Conservation (phyloP, 495 filamentous ascomycete species). For the Staphylotrichum longicolle region DNA sequence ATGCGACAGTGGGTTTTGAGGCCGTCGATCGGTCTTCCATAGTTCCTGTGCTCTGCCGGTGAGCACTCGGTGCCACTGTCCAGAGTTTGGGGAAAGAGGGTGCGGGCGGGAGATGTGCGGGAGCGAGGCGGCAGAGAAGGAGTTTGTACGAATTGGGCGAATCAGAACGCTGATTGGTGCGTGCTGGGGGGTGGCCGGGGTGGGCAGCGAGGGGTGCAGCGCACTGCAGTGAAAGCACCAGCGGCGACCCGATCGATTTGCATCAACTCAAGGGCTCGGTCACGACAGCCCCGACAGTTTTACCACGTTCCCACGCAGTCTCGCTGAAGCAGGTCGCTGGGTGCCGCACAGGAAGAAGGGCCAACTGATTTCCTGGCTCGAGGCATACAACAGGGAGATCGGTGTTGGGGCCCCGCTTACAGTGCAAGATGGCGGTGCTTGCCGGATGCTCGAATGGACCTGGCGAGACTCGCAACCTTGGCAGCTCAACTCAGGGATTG, state of each 20-base stretch:
- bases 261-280: neutral
- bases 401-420: neutral
- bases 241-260: conserved; percentile 17
- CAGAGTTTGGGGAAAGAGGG: conserved; percentile 36
- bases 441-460: neutral
- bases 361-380: neutral
- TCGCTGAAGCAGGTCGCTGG: neutral
- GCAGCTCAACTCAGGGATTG: neutral
- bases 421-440: conserved; percentile 5
- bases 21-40: conserved; percentile 40
- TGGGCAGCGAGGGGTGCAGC: conserved; percentile 7
- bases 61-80: conserved; percentile 32
- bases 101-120: conserved; percentile 36
- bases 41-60: conserved; percentile 29
- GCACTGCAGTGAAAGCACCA: neutral
- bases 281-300: neutral
- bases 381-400: conserved; percentile 9
- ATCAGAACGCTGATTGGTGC: conserved; percentile 32
- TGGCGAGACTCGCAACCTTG: neutral
- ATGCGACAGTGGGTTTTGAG: conserved; percentile 28
- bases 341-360: neutral
- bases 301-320: neutral
- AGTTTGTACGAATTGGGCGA: conserved; percentile 38
- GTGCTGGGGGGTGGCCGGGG: conserved; percentile 8
- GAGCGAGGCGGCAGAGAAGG: conserved; percentile 31